A percentile compares a stretch with the other conserved stretches of the same genome.
Conservation (phyloP, 257 asterid species). For the Solanum ossicruentum region DNA sequence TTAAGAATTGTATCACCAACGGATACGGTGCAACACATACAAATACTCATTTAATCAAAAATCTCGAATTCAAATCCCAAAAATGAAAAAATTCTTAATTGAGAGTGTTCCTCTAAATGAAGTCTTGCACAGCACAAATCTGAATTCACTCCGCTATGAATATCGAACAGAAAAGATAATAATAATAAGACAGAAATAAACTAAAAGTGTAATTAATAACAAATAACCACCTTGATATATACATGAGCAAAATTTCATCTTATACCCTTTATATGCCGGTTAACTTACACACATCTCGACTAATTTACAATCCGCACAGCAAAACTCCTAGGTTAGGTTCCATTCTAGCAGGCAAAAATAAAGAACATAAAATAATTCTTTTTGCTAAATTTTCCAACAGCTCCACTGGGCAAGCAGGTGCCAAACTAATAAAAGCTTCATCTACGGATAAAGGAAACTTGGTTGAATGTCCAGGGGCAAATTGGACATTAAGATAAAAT, state of each 20-base stretch:
- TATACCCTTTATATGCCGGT: not conserved
- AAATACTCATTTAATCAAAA: no score
- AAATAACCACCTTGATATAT: not conserved
- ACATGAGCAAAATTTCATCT: not conserved
- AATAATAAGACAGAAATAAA: not conserved
- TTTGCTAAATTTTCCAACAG: not conserved
- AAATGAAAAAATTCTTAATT: no score
- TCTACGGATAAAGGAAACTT: not conserved
- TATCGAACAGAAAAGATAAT: no score
- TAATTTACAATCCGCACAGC: not conserved
- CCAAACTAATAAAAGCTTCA: not conserved
- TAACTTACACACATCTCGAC: not conserved
- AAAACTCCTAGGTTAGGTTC: not conserved
- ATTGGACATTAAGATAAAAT: not conserved
- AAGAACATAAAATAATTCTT: not conserved
- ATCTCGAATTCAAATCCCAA: no score
- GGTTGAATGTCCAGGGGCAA: not conserved
- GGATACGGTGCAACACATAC: no score
- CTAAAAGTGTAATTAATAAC: not conserved
- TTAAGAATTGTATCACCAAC: not conserved
- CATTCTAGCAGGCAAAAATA: not conserved
- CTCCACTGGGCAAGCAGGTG: not conserved
- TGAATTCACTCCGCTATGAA: no score
- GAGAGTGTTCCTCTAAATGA: no score
- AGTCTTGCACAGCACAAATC: no score